A percentile compares a stretch with the other conserved stretches of the same genome.
These are phyloP conservation scores for Inga oerstediana DNA, from an alignment of 306 rosid genomes.

Conservation along the genomic window DNA sequence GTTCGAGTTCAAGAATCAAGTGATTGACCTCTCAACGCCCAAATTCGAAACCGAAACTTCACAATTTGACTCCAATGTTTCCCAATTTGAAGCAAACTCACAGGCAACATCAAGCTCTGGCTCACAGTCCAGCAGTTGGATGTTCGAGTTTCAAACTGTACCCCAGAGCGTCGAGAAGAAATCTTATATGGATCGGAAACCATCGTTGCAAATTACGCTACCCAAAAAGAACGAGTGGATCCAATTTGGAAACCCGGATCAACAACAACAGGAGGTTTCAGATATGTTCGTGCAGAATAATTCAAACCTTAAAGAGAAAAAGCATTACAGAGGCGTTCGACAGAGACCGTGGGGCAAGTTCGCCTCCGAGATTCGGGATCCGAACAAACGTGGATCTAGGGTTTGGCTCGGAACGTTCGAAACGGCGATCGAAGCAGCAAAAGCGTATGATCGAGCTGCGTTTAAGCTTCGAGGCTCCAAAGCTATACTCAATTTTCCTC, in stretches of 20 bases:
- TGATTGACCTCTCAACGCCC: conserved; percentile 46
- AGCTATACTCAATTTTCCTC: conserved; percentile 84
- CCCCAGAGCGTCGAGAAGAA: conserved; percentile 13
- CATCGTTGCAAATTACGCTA: conserved; percentile 54
- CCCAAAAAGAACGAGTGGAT: conserved; percentile 75
- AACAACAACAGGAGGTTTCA: conserved; percentile 17
- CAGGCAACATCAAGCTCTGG: not conserved
- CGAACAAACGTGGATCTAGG: conserved; percentile 73
- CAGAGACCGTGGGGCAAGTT: conserved; percentile 87
- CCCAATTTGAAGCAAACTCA: conserved; percentile 33
- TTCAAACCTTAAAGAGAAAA: conserved; percentile 25
- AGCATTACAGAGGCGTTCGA: conserved; percentile 72
- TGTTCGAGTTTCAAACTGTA: conserved; percentile 24
- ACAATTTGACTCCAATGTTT: not conserved
- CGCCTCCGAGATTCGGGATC: conserved; percentile 91
- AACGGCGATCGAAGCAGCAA: conserved; percentile 81
- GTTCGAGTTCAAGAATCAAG: conserved; percentile 46
- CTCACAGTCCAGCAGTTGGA: not conserved
- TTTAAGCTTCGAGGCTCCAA: conserved; percentile 80
- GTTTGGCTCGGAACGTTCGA: conserved; percentile 91
- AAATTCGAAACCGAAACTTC: conserved; percentile 23
- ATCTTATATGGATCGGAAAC: conserved; percentile 44
- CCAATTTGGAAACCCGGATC: conserved; percentile 43
- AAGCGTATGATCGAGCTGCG: conserved; percentile 82
- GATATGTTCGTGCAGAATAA: not conserved